phyloP scores from a whole-genome alignment of 129 eudicot genomes.

The Flaveria brownii region DNA sequence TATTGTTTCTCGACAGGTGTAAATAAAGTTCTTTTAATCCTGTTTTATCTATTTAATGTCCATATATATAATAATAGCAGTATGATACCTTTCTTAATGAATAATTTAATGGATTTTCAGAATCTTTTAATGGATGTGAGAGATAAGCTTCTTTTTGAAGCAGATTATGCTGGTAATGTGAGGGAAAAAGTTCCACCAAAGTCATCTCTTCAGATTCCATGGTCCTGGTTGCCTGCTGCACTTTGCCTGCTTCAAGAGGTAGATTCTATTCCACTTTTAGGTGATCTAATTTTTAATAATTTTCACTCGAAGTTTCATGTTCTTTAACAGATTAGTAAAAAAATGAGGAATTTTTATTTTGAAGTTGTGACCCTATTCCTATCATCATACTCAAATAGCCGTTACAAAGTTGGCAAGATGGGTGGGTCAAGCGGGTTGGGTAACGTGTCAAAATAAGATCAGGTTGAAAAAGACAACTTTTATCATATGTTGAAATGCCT shows the following conservation, averaged over 20 bases:
- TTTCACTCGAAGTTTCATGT: not conserved
- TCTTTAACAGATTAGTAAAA: not conserved
- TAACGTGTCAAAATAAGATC: not conserved
- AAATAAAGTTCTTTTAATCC: conserved; percentile 2
- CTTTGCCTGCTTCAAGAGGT: conserved; percentile 99
- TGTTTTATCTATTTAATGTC: not conserved
- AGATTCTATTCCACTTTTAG: conserved; percentile 23
- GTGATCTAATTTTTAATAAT: not conserved
- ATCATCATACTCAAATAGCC: not conserved
- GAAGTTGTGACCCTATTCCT: not conserved
- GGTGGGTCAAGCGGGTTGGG: not conserved
- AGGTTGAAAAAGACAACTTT: not conserved
- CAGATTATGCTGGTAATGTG: conserved; percentile 90
- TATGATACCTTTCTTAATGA: conserved; percentile 20
- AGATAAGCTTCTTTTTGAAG: conserved; percentile 96
- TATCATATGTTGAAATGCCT: not conserved
- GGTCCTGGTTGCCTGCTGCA: conserved; percentile 98
- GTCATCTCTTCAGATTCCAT: conserved; percentile 84
- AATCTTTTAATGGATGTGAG: conserved; percentile 89
- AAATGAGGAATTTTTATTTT: not conserved
- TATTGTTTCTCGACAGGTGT: conserved; percentile 80
- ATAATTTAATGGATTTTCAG: conserved; percentile 37
- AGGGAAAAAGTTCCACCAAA: conserved; percentile 79
- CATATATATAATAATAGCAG: too few species aligned
- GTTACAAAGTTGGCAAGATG: not conserved